These are phyloP conservation scores for Plantago major DNA, from an alignment of 257 asterid species.

Conservation along the genomic window DNA sequence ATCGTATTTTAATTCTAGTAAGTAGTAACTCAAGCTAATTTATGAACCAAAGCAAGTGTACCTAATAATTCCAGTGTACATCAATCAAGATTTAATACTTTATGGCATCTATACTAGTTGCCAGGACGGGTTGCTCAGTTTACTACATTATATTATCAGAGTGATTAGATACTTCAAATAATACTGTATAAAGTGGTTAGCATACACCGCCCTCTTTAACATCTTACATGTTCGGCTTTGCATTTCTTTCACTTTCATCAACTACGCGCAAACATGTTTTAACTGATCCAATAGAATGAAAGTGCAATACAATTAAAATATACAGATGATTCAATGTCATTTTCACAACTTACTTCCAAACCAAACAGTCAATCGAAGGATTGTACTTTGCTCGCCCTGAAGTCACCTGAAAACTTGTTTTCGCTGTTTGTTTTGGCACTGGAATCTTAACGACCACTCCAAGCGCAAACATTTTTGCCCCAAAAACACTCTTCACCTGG, in stretches of 20 bases:
- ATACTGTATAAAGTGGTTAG: neutral
- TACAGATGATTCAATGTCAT: constrained; percentile 4
- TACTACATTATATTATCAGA: neutral
- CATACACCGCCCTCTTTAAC: no score
- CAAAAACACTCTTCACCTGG: constrained; percentile 98
- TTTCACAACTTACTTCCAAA: constrained; percentile 86
- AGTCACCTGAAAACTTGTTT: constrained; percentile 97
- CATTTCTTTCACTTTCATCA: no score
- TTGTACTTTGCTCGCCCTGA: constrained; percentile 96
- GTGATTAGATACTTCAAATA: neutral
- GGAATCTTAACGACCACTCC: constrained; percentile 98
- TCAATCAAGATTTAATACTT: neutral
- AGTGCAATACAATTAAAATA: constrained; percentile 8
- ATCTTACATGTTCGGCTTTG: no score
- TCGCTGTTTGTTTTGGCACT: constrained; percentile 99
- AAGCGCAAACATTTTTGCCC: constrained; percentile 99
- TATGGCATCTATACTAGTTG: neutral
- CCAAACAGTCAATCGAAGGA: constrained; percentile 92
- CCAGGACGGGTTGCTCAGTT: neutral
- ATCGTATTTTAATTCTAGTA: neutral
- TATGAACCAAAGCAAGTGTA: neutral
- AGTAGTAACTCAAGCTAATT: neutral
- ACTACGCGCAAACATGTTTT: no score
- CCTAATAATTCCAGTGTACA: neutral
- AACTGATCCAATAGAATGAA: neutral